phyloP scores from a whole-genome alignment of 176 grass and related monocot genomes.

The Pontederia paniculata region DNA sequence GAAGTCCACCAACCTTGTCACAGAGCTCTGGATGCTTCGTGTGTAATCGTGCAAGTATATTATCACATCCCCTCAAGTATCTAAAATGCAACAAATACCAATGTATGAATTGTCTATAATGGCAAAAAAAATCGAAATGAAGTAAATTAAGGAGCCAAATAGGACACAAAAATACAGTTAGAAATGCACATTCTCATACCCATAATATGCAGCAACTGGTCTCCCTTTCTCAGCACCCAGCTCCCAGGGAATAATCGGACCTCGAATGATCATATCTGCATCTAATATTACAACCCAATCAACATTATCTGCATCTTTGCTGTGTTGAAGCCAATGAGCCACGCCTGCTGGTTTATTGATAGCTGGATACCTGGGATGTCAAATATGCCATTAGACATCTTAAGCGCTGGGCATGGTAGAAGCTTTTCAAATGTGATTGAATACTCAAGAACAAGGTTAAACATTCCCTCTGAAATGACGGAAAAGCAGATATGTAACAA shows the following conservation, averaged over 20 bases:
- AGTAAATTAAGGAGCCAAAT: slow-evolving; percentile 5
- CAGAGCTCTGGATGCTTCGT: slow-evolving; percentile 89
- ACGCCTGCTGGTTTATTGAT: slow-evolving; percentile 92
- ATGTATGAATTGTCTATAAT: background rate
- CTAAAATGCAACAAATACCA: slow-evolving; percentile 27
- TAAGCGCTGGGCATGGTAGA: background rate
- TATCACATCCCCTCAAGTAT: slow-evolving; percentile 93
- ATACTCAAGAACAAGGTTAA: too few species aligned
- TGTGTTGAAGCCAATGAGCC: slow-evolving; percentile 86
- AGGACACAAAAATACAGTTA: background rate
- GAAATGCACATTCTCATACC: slow-evolving; percentile 30
- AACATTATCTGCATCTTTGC: slow-evolving; percentile 64
- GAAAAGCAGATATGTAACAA: too few species aligned
- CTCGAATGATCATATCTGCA: slow-evolving; percentile 85
- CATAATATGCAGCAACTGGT: slow-evolving; percentile 84
- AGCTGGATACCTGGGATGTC: slow-evolving; percentile 74
- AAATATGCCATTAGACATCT: background rate
- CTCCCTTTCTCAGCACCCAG: slow-evolving; percentile 83
- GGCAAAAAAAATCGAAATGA: background rate
- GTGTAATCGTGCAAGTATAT: slow-evolving; percentile 84
- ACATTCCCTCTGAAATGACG: too few species aligned
- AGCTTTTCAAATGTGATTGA: too few species aligned
- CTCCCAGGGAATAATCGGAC: slow-evolving; percentile 85
- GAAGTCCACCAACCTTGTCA: slow-evolving; percentile 89
- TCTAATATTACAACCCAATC: slow-evolving; percentile 94